Conservation (phyloP, 257 asterid species). For the Vinca minor region DNA sequence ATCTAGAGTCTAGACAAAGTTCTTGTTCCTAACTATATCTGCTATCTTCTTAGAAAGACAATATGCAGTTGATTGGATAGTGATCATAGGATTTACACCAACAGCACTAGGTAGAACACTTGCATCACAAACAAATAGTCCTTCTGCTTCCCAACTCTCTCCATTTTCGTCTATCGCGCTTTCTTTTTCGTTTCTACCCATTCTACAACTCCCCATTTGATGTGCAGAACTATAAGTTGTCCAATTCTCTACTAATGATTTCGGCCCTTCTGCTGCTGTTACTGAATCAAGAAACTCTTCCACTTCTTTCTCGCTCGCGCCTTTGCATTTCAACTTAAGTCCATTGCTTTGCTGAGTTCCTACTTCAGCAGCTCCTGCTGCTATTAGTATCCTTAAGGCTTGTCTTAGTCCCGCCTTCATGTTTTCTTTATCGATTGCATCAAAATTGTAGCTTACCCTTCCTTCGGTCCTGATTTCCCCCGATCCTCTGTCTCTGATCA, state of each 20-base stretch:
- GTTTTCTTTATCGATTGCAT: conserved; percentile 41
- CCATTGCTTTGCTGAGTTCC: conserved; percentile 80
- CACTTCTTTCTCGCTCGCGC: conserved; percentile 30
- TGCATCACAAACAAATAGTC: conserved; percentile 73
- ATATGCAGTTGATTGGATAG: conserved; percentile 58
- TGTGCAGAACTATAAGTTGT: conserved; percentile 69
- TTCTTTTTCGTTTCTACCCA: conserved; percentile 45
- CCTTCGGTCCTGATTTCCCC: conserved; percentile 47
- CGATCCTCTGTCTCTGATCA: conserved; percentile 51
- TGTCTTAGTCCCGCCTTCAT: conserved; percentile 38
- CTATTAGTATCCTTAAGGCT: conserved; percentile 50
- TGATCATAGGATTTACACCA: conserved; percentile 94
- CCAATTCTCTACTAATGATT: conserved; percentile 43
- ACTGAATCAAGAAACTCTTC: conserved; percentile 55
- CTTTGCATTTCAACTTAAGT: conserved; percentile 43
- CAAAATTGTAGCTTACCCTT: conserved; percentile 35
- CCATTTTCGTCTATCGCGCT: conserved; percentile 82
- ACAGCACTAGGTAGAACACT: conserved; percentile 74
- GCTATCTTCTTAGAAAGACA: conserved; percentile 56
- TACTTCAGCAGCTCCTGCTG: conserved; percentile 81
- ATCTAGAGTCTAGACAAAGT: neutral
- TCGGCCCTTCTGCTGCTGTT: conserved; percentile 50
- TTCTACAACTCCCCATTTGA: conserved; percentile 91
- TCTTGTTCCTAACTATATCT: conserved; percentile 20
- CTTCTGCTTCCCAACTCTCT: conserved; percentile 86